Evolutionary conservation across 306 rosid genomes (phyloP), one percentile per base, ranked within the genome.

Genomic region (Malus sylvestris): DNA sequence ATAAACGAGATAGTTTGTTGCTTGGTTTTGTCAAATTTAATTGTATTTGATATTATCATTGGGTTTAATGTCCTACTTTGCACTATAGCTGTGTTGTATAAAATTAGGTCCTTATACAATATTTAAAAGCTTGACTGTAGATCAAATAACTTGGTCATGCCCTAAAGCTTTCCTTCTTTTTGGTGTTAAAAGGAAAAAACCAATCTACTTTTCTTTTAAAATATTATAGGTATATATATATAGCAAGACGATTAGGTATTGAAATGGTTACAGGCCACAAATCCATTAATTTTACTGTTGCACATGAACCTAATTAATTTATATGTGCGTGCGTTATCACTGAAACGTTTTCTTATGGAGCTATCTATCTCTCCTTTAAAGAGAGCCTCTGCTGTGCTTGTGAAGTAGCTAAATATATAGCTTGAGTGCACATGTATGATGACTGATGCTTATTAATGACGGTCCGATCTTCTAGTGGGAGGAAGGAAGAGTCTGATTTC

Each of bases 401-500:
- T 67, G 57, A 45, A 30, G 30, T 68, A 45, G 57, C 79, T 33
- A 60, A 51, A 74, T 40, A 62, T 62, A 30, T 63, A 40, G 22
- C n/a, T 52, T 69, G 49, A 46, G 22, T 5, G 67, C 80, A 75
- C 76, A 53, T 63, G 57, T 9, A 10, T 68, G 53, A 20, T 51
- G 72, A 63, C 7, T 70, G 35, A 53, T 60, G 68, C 49, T 61
- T 51, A 74, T 29, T 23, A 20, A 71, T 72, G 51, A 9, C 46
- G 82, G 87, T 88, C 85, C 85, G 12, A 22, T 33, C n/a, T 12
- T 52, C 75, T 53, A 51, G 65, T 49, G 8, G 55, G 55, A 15
- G 55, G 19, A 22, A 9, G 88, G 88, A 70, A 81, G 85, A 29
- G 90, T 87, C 20, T 27, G 52, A 32, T 75, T 74, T 29, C 13